Base-by-base conservation (phyloP, 495 filamentous ascomycete genomes). In the Endocarpon pusillum region DNA sequence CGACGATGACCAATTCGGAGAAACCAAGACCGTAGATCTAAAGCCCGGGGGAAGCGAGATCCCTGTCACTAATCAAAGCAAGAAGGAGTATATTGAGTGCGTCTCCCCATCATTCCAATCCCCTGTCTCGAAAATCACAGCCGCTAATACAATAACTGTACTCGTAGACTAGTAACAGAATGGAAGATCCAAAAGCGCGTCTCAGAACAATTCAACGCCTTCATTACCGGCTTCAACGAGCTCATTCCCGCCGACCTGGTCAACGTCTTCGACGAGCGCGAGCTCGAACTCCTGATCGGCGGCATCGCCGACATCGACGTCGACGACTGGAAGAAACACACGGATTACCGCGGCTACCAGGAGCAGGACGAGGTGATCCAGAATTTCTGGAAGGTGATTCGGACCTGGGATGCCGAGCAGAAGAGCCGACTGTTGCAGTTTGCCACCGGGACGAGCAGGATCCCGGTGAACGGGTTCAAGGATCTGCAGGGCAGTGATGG, bases 241-340 rank as follows among this genome's bases (percentile, higher is more conserved):
- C 64, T 99, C 34, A 96, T 99, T 41, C 89, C 89, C 1, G 69
- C 85, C 22, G 89, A 99, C 46, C 69, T 99, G 19, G 85, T 99
- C 54, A 94, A 93, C 44, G 89, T 99, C 29, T 99, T 99, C 48
- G 89, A 99, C 48, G 89, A 96, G 64, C 79, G 89, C 36, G 89
- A 99, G 54, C 62, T 99, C 32, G 89, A 99, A 56, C 59, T 99
- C 44, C 64, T 99, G 42, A 96, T 99, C 51, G 89, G 89, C 41
- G 89, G 89, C 66, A 99, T 99, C 49, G 91, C 89, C 28, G 89
- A 99, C 53, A 99, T 99, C 45, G 89, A 99, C 48, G 91, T 99
- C 14, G 89, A 96, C 32, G 89, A 99, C 55, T 99, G 89, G 89
- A 99, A 99, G 76, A 99, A 99, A 62, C 89, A 99, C 60, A 99